Evolutionary conservation across 345 rosid species (phyloP).

Genomic region (Aquilaria sinensis): DNA sequence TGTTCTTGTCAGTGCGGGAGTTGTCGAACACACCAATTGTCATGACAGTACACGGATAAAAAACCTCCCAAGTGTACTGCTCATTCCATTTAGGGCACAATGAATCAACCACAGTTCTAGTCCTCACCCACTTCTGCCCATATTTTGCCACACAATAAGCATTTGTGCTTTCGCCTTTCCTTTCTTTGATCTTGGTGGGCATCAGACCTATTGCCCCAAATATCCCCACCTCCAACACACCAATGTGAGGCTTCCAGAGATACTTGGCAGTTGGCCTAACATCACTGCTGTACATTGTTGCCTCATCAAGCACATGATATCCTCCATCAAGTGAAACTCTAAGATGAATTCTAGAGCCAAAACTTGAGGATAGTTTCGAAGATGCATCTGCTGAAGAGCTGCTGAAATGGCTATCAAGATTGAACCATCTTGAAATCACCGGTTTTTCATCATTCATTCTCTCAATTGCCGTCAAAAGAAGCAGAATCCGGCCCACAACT

Average conservation of each 20-base stretch:
- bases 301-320: slow-evolving; percentile 66
- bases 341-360: slow-evolving; percentile 57
- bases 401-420: slow-evolving; percentile 44
- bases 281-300: slow-evolving; percentile 54
- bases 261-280: slow-evolving; percentile 54
- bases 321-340: slow-evolving; percentile 61
- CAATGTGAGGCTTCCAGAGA: slow-evolving; percentile 62
- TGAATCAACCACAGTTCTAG: slow-evolving; percentile 56
- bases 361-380: slow-evolving; percentile 28
- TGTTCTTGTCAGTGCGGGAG: slow-evolving; percentile 28
- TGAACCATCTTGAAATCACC: slow-evolving; percentile 63
- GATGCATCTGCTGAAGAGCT: slow-evolving; percentile 21
- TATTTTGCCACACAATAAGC: slow-evolving; percentile 73
- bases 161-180: slow-evolving; percentile 47
- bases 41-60: slow-evolving; percentile 63
- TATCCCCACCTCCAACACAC: slow-evolving; percentile 72
- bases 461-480: slow-evolving; percentile 39
- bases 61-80: too few relatives aligned
- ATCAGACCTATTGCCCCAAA: slow-evolving; percentile 53
- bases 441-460: slow-evolving; percentile 41
- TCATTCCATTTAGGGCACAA: too few relatives aligned
- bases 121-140: slow-evolving; percentile 74
- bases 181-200: slow-evolving; percentile 54
- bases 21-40: slow-evolving; percentile 67
- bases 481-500: slow-evolving; percentile 41